Evolutionary conservation across 1,284 basidiomycete species (phyloP), one percentile per base, ranked within the genome.

Genomic region (Cutaneotrichosporon mucoides): DNA sequence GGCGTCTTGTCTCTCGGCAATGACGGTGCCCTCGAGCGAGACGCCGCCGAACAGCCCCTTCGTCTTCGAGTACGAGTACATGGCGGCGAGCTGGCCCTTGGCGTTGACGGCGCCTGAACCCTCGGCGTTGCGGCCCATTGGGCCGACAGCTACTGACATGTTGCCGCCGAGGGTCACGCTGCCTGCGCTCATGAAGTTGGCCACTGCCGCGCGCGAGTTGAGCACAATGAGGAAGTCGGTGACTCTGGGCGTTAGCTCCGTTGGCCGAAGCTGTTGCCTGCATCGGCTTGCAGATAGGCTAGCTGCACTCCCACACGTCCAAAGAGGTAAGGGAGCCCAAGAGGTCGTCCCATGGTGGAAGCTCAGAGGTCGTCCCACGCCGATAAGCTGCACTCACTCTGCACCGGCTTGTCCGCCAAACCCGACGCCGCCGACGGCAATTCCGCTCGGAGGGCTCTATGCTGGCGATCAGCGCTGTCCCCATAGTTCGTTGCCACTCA

Each of bases 51-150:
- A 96, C 1, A 97, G 82, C 10, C 95, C 95, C 65, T 90, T 86
- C 4, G 92, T 94, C 76, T 94, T 93, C 4, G 90, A 94, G 77
- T 99, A 99, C 65, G 88, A 90, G 78, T 95, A 92, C 92, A 98
- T 97, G 50, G 94, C 93, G 6, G 94, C 91, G 5, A 97, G 78
- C 72, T 88, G 89, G 52, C 94, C 94, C 53, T 86, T 89, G 0
- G 89, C 84, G 72, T 88, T 97, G 57, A 99, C 68, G 0, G 91
- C 83, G 12, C 92, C 94, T 15, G 87, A 84, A 1, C 92, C 96
- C 79, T 98, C 95, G 11, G 94, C 92, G 66, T 93, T 96, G 42
- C 95, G 86, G 16, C 95, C 95, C 0, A 99, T 79, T 1, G 95
- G 95, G 1, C 96, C 95, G 0, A 98, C 83, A 6, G 95, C 94